A percentile compares a stretch with the other conserved stretches of the same genome.
Evolutionary conservation across 2,329 filamentous ascomycete species (phyloP).

Genomic region (Microcyclospora tardicrescens): DNA sequence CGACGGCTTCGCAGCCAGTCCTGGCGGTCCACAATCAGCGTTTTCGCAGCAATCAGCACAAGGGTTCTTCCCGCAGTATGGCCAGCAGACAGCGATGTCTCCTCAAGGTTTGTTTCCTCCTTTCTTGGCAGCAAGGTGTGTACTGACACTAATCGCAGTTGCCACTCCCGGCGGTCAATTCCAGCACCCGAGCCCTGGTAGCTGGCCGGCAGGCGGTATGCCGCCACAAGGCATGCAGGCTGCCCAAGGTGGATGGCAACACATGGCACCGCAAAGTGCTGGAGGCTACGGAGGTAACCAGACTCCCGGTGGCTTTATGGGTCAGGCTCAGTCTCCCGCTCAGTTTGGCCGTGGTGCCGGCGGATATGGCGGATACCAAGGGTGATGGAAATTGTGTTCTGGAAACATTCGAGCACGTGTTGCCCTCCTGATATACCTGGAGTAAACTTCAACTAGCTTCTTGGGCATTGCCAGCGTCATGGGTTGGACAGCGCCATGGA

Average conservation of each 20-base stretch:
- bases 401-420: too few species aligned
- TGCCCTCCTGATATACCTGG: too few species aligned
- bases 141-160: constrained; percentile 30
- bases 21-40: constrained; percentile 43
- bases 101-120: constrained; percentile 23
- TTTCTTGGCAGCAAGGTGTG: neutral
- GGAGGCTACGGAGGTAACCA: constrained; percentile 68
- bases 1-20: constrained; percentile 66
- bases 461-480: too few species aligned
- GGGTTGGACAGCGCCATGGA: too few species aligned
- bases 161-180: constrained; percentile 44
- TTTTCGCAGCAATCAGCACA: constrained; percentile 66
- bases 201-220: constrained; percentile 44
- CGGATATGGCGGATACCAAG: constrained; percentile 48
- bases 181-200: constrained; percentile 42
- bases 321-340: constrained; percentile 33
- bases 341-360: constrained; percentile 34
- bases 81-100: constrained; percentile 53
- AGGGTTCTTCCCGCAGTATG: constrained; percentile 87
- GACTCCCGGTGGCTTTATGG: constrained; percentile 36
- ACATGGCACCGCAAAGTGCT: constrained; percentile 45
- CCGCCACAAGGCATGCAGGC: constrained; percentile 15
- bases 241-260: constrained; percentile 31
- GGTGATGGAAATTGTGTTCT: constrained; percentile 26
- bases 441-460: too few species aligned